Evolutionary conservation across 2,329 filamentous ascomycete genomes (phyloP), one percentile per base, ranked within the genome.

Genomic region (Microsporum canis): DNA sequence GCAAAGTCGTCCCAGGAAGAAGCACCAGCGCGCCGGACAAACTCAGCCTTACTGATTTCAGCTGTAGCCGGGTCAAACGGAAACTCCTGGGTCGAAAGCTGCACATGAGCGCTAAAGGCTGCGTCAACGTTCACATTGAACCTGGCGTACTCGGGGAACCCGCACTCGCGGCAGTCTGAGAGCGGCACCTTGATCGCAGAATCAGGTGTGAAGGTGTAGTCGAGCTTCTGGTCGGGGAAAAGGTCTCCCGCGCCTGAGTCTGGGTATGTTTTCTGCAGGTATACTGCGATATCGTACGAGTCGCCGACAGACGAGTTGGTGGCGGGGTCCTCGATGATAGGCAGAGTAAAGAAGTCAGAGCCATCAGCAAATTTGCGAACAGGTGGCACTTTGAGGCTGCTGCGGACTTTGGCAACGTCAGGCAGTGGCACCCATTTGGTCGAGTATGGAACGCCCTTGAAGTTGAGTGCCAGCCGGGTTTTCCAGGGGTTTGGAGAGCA

Each of bases 281-380:
- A 81, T 31, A 79, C 71, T 5, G 84, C 85, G 63, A 87, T 87
- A 59, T 87, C 84, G 67, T 86, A 85, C 1, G 83, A 83, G 71
- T 88, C 85, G 3, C 84, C 84, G 2, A 86, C 60, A 0, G 75
- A 58, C 0, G 70, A 62, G 3, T 66, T 67, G 0, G 77, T 79
- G 17, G 66, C 60, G 0, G 73, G 68, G 58, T 86, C 81, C 0
- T 73, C 66, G 27, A 87, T 69, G 47, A 86, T 76, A 1, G 85
- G 84, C 0, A 87, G 76, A 1, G 84, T 88, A 71, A 77, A 77
- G 72, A 78, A 87, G 66, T 84, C 80, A 38, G 71, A 74, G 47
- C 83, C 83, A 65, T 86, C 79, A 63, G 75, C 75, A 61, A 80
- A 78, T 62, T 80, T 81, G 66, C 84, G 82, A 23, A 74, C 76